Evolutionary conservation across 2,329 filamentous ascomycete species (phyloP), one percentile per base, ranked within the genome.

Genomic region (Fusarium nanum): DNA sequence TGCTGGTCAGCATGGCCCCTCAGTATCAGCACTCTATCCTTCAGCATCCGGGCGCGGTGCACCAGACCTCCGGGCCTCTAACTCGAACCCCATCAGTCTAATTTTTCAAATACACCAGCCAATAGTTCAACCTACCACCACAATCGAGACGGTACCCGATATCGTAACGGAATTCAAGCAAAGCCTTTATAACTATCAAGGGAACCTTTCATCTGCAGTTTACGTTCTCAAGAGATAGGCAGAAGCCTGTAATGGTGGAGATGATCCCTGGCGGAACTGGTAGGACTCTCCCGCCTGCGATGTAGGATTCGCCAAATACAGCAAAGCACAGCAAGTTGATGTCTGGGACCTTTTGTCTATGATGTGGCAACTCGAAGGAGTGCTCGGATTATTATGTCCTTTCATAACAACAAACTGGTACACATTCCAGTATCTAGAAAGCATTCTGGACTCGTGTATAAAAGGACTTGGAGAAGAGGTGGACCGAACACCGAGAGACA

Each of bases 1-100:
- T 34, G 16, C 3, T 34, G 32, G 32, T 6, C 32, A 18, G 9
- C 9, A 34, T 18, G 16, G 32, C 5, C 32, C 32, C 16, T 34
- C 8, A 5, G 2, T 34, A 18, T 10, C 32, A 27, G 14, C 16
- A 5, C 32, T 6, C 16, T 16, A 10, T 34, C 16, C 5, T 10
- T 2, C 9, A 18, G 8, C 32, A 34, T 34, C 32, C 9, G 9
- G 7, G 3, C 32, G 9, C 16, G 32, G 14, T 9, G 16, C 4
- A 34, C 7, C 32, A 34, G 32, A 6, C 2, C 8, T 0, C 2
- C 32, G 2, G 9, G 9, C 16, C 9, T 18, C 16, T 1, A 10
- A 34, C 16, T 34, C 16, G 32, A 34, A 2, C 2, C 32, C 32
- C 16, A 34, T 9, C 32, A 16, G 8, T 18, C 32, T 34, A 34